Conservation (phyloP, 345 rosid genomes). For the Gossypium thurberi region DNA sequence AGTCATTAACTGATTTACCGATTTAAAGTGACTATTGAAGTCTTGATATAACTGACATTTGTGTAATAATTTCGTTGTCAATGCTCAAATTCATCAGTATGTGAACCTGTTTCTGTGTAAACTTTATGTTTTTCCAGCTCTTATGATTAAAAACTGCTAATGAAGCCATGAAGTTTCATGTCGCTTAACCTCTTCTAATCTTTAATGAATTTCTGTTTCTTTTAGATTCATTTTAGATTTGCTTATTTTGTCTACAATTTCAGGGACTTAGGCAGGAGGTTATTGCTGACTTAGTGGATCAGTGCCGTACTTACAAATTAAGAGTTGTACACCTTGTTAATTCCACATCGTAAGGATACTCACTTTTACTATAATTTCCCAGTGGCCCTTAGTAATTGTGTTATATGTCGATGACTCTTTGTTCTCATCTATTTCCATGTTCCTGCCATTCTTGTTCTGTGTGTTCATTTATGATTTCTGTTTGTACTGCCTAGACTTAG, state of each 20-base stretch:
- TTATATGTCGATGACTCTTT: too few relatives aligned
- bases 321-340: constrained; percentile 97
- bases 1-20: not conserved
- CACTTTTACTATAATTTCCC: not conserved
- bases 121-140: not conserved
- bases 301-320: constrained; percentile 93
- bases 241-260: constrained; percentile 15
- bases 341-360: constrained; percentile 74
- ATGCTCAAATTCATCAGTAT: not conserved
- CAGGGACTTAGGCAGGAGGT: constrained; percentile 97
- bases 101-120: not conserved
- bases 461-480: too few relatives aligned
- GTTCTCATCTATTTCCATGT: too few relatives aligned
- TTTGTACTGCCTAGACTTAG: too few relatives aligned
- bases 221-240: constrained; percentile 1
- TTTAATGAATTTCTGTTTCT: not conserved
- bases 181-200: constrained; percentile 1
- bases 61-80: not conserved
- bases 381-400: too few relatives aligned
- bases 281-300: constrained; percentile 92
- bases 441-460: too few relatives aligned
- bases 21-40: not conserved
- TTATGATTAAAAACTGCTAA: not conserved
- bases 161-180: not conserved
- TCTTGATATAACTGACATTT: not conserved